Conservation (phyloP, 2,329 filamentous ascomycete species). For the Trichoderma sp. region DNA sequence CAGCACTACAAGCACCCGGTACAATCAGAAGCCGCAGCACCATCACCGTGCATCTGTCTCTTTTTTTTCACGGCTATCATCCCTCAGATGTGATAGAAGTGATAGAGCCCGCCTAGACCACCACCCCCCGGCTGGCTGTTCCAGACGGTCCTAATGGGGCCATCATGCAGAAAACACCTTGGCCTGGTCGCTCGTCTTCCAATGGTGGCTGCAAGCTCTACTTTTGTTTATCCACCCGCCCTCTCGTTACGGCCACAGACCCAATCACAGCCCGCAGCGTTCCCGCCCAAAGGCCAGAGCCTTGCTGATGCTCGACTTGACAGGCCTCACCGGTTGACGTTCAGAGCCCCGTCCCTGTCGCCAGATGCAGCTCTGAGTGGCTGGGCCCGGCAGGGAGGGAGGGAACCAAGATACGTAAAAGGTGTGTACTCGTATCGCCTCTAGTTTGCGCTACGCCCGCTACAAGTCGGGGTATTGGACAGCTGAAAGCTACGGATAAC, state of each 20-base stretch:
- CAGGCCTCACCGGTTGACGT: conserved; percentile 18
- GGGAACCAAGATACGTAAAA: background rate
- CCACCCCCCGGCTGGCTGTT: background rate
- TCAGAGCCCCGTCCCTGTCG: conserved; percentile 17
- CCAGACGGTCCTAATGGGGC: conserved; percentile 1
- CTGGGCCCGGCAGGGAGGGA: background rate
- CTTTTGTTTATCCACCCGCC: background rate
- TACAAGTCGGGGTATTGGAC: background rate
- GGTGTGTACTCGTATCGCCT: background rate
- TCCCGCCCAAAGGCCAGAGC: conserved; percentile 15
- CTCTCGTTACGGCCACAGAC: background rate
- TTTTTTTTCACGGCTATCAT: background rate
- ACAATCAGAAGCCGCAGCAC: background rate
- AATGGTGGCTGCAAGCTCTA: conserved; percentile 8
- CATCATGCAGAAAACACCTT: conserved; percentile 10
- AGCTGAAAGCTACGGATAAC: conserved; percentile 3
- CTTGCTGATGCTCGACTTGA: conserved; percentile 10
- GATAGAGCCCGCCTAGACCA: background rate
- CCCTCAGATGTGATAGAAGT: background rate
- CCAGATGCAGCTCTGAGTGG: background rate
- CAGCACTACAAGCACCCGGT: background rate
- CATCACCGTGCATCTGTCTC: background rate
- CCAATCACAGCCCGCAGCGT: conserved; percentile 12
- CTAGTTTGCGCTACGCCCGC: conserved; percentile 1
- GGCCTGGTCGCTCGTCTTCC: background rate